Evolutionary conservation across 768 basidiomycete species (phyloP), one percentile per base, ranked within the genome.

Genomic region (Porpolomopsis calyptriformis): DNA sequence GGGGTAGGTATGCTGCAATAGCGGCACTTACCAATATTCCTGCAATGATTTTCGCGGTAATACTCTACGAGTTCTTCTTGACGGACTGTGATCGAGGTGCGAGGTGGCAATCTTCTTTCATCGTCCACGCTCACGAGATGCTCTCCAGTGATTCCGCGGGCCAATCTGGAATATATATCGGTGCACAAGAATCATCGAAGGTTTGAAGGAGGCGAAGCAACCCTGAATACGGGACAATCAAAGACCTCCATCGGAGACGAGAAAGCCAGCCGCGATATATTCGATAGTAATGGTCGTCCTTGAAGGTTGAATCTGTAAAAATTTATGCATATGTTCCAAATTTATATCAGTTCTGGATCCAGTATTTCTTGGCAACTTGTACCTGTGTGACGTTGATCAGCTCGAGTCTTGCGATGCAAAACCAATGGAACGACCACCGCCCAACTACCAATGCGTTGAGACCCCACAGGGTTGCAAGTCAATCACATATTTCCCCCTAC

Each of bases 11-110:
- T 54, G 72, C 76, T 1, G 82, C 79, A 8, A 72, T 83, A 41
- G 57, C 80, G 1, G 76, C 82, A 2, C 68, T 83, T 25, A 76
- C 76, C 3, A 83, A 80, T 52, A 78, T 83, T 53, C 78, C 78
- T 2, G 78, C 79, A 2, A 83, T 72, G 11, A 43, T 81, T 23
- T 60, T 80, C 40, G 78, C 70, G 12, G 71, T 67, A 20, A 48
- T 67, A 43, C 47, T 80, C 22, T 81, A 83, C 45, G 76, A 81
- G 50, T 48, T 72, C 7, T 68, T 83, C 57, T 61, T 84, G 20
- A 58, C 64, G 19, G 81, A 82, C 56, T 76, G 75, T 9, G 71
- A 74, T 50, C 63, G 80, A 59, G 76, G 79, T 78, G 53, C 48
- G 72, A 60, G 25, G 5, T 39, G 10, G n/a, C n/a, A n/a, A 23